These are phyloP conservation scores for Basipetospora chlamydospora DNA, from an alignment of 2,329 filamentous ascomycete species.

Conservation along the genomic window DNA sequence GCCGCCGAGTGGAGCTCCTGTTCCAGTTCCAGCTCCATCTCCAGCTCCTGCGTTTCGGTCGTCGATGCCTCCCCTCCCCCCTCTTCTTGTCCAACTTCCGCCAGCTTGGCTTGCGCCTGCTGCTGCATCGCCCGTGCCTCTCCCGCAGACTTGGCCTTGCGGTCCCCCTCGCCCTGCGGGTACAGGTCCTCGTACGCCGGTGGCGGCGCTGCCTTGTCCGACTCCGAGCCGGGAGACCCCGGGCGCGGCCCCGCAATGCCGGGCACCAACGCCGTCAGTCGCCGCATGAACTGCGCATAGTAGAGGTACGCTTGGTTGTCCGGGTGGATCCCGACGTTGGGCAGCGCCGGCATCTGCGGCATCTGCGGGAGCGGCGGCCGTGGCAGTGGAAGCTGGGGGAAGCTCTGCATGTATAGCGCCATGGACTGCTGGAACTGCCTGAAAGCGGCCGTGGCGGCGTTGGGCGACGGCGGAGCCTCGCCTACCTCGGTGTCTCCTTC, in stretches of 20 bases:
- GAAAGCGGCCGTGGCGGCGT: slow-evolving; percentile 46
- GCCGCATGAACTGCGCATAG: slow-evolving; percentile 48
- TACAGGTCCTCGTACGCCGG: slow-evolving; percentile 72
- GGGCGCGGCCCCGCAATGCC: slow-evolving; percentile 33
- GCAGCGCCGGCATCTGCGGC: slow-evolving; percentile 37
- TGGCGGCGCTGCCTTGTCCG: slow-evolving; percentile 32
- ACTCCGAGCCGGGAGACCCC: slow-evolving; percentile 22
- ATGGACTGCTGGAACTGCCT: slow-evolving; percentile 62
- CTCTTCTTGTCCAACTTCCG: slow-evolving; percentile 32
- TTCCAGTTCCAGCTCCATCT: slow-evolving; percentile 24
- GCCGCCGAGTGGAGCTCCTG: slow-evolving; percentile 13
- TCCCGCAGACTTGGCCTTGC: slow-evolving; percentile 42
- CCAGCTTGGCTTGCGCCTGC: slow-evolving; percentile 5
- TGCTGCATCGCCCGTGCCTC: slow-evolving; percentile 30
- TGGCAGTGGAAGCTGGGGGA: slow-evolving; percentile 33
- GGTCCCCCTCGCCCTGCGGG: slow-evolving; percentile 38
- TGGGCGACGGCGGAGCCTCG: slow-evolving; percentile 39
- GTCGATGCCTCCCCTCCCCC: slow-evolving; percentile 31
- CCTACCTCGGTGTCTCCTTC: slow-evolving; percentile 12
- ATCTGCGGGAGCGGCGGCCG: slow-evolving; percentile 52
- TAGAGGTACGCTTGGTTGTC: slow-evolving; percentile 58
- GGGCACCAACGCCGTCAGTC: slow-evolving; percentile 60
- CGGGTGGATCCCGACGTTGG: slow-evolving; percentile 48
- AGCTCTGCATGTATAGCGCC: slow-evolving; percentile 49
- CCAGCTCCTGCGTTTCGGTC: too few species aligned